A percentile compares a stretch with the other conserved stretches of the same genome.
Conservation (phyloP, 2,329 filamentous ascomycete species). For the Juglanconis sp. region DNA sequence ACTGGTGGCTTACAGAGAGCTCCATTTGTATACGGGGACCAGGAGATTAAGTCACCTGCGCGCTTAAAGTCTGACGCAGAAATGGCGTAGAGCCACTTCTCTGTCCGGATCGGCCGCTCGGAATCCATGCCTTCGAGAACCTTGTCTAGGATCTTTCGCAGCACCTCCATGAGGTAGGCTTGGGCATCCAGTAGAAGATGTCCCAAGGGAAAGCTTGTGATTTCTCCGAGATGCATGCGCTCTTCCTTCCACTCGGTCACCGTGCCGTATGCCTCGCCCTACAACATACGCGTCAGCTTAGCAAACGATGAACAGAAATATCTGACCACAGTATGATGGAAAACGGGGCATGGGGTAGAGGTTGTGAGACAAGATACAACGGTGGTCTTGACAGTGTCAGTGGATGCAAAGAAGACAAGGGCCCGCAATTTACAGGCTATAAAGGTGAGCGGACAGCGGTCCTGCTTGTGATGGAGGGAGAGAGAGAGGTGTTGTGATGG, state of each 20-base stretch:
- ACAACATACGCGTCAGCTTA: no score
- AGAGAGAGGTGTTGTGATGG: no score
- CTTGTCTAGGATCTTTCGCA: neutral
- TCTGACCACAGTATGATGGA: no score
- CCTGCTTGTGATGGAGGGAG: no score
- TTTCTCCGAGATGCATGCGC: neutral
- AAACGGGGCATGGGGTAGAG: no score
- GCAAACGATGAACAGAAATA: no score
- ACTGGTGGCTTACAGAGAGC: neutral
- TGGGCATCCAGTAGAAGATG: neutral
- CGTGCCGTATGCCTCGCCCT: neutral
- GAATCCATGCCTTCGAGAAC: neutral
- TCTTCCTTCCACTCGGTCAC: neutral
- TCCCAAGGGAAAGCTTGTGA: neutral
- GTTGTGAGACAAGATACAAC: no score
- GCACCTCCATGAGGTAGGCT: neutral
- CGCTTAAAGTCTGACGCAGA: neutral
- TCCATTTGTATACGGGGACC: neutral
- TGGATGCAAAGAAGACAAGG: no score
- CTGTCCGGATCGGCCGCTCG: neutral
- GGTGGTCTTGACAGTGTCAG: no score
- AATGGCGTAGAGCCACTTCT: neutral
- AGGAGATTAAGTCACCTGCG: neutral
- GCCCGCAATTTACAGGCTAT: no score
- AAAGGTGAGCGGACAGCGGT: no score